Evolutionary conservation across 163 green algal species (phyloP).

Genomic region (Volvox carteri): DNA sequence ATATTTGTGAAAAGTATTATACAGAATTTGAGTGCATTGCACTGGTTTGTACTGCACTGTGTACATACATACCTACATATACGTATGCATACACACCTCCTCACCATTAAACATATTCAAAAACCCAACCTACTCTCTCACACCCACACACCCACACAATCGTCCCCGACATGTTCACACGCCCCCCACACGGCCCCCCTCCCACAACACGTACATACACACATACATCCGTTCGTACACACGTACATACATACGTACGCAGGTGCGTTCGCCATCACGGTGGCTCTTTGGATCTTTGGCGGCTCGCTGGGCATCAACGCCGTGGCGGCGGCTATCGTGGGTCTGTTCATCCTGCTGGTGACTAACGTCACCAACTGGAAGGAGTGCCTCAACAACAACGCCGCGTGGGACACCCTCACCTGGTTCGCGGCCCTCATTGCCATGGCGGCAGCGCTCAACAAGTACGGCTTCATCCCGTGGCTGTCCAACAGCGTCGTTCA

Average conservation of each 20-base stretch:
- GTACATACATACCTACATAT: no score
- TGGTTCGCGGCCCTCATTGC: constrained; percentile 99
- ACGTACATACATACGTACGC: background rate
- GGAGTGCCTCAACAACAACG: constrained; percentile 90
- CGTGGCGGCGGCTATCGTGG: constrained; percentile 93
- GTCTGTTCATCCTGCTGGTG: constrained; percentile 95
- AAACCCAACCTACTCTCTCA: no score
- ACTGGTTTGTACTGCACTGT: no score
- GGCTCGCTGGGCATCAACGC: constrained; percentile 90
- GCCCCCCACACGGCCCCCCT: no score
- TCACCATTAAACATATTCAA: no score
- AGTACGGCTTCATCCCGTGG: constrained; percentile 98
- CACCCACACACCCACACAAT: no score
- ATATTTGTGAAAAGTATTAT: no score
- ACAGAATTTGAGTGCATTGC: no score
- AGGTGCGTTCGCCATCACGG: constrained; percentile 90
- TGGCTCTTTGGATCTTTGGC: constrained; percentile 96
- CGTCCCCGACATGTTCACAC: no score
- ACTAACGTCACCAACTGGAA: constrained; percentile 96
- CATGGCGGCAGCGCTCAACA: constrained; percentile 99
- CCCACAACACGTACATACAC: no score
- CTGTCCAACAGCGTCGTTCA: constrained; percentile 85
- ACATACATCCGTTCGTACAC: no score
- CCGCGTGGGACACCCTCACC: constrained; percentile 98
- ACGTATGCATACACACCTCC: no score